phyloP scores from a whole-genome alignment of 768 basidiomycete species.

The Phylloporus sp. region DNA sequence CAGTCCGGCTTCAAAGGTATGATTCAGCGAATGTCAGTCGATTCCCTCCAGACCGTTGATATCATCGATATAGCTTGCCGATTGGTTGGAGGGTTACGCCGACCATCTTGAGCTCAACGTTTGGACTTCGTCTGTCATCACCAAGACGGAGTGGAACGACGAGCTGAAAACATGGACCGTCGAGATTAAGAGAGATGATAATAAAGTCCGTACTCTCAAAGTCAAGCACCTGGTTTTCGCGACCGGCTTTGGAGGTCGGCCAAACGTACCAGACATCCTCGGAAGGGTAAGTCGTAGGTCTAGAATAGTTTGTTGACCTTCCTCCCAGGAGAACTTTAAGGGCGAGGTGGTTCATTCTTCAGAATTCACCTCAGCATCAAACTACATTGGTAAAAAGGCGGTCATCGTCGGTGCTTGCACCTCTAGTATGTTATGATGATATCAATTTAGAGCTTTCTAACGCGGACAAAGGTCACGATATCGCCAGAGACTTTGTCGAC shows the following conservation, averaged over 20 bases:
- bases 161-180: slow-evolving; percentile 44
- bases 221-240: slow-evolving; percentile 56
- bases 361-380: slow-evolving; percentile 43
- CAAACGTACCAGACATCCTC: slow-evolving; percentile 43
- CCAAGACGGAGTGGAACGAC: slow-evolving; percentile 36
- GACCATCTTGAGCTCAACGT: slow-evolving; percentile 56
- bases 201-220: slow-evolving; percentile 33
- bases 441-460: slow-evolving; percentile 5
- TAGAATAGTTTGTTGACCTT: not conserved
- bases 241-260: slow-evolving; percentile 46
- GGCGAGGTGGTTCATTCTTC: slow-evolving; percentile 54
- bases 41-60: not conserved
- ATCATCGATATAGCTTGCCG: slow-evolving; percentile 43
- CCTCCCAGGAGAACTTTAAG: slow-evolving; percentile 43
- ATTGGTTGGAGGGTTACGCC: slow-evolving; percentile 64
- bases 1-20: slow-evolving; percentile 47
- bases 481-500: slow-evolving; percentile 34
- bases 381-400: slow-evolving; percentile 58
- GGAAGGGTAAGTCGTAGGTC: slow-evolving; percentile 34
- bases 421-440: slow-evolving; percentile 39
- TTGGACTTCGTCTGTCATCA: slow-evolving; percentile 51
- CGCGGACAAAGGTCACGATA: slow-evolving; percentile 30
- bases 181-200: slow-evolving; percentile 32
- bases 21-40: not conserved
- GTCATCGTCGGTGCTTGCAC: slow-evolving; percentile 64